Base-by-base conservation (phyloP, 2,329 filamentous ascomycete species). In the Paracorniculantispora psalliotae region DNA sequence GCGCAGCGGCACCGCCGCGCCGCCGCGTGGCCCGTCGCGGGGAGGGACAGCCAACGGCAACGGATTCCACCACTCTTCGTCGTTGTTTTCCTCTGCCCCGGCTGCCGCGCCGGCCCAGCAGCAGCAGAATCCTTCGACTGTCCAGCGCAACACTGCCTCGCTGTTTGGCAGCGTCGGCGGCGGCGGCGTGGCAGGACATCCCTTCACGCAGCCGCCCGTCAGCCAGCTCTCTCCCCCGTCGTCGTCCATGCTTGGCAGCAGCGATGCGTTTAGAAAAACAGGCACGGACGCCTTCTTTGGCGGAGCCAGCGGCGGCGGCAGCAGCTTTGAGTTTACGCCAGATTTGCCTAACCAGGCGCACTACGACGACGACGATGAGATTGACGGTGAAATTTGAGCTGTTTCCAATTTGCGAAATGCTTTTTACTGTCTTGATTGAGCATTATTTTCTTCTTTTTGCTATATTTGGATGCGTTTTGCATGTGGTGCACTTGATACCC, bases 351-450 rank as follows among this genome's bases (percentile, higher is more conserved):
- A 37, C 28, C n/a, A n/a, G n/a, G 25, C 51, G 43, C 41, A 56
- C 43, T 54, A 61, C 28, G 63, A 63, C 26, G 69, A 69, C 17
- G 63, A 63, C 41, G 65, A 68, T 21, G 2, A 10, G 2, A 63
- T 65, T 4, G 73, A 76, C 15, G 75, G 73, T 44, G 75, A 77
- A 64, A 69, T 72, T 58, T 77, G 66, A 52, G 12, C 25, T 41
- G 2, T 21, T 12, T 1, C 19, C 30, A n/a, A n/a, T n/a, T n/a
- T n/a, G n/a, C n/a, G n/a, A n/a, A n/a, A n/a, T n/a, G n/a, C n/a
- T n/a, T n/a, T n/a, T n/a, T n/a, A n/a, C n/a, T n/a, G n/a, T n/a
- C n/a, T n/a, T n/a, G n/a, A n/a, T n/a, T n/a, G n/a, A n/a, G n/a
- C n/a, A n/a, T n/a, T n/a, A 39, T 41, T 26, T 39, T 21, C 23